Conservation (phyloP, 2,329 filamentous ascomycete species). For the Seiridium unicorne region DNA sequence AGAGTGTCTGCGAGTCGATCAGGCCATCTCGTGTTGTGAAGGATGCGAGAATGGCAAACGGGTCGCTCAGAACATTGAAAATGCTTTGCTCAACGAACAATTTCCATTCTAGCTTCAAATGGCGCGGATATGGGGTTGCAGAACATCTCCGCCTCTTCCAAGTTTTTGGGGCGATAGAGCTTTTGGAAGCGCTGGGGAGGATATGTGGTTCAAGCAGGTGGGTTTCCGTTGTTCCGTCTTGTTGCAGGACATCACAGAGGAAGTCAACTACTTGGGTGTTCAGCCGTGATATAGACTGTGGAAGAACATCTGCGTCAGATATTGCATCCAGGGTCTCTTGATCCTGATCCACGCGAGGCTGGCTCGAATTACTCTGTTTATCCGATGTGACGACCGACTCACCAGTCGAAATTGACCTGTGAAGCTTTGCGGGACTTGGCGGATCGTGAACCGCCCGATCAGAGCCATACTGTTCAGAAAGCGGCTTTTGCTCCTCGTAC, state of each 20-base stretch:
- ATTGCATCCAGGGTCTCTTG: constrained; percentile 18
- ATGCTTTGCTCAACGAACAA: constrained; percentile 63
- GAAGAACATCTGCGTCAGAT: constrained; percentile 36
- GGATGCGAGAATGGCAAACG: constrained; percentile 51
- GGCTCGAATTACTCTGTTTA: too few species aligned
- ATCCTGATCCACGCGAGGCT: constrained; percentile 4
- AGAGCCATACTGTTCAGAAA: background rate
- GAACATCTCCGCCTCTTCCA: constrained; percentile 25
- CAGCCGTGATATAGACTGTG: constrained; percentile 55
- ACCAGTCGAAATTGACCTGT: too few species aligned
- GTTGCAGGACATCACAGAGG: constrained; percentile 58
- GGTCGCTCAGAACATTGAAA: constrained; percentile 61
- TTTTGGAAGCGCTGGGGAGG: constrained; percentile 27
- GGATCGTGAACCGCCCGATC: too few species aligned
- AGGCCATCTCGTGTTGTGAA: constrained; percentile 53
- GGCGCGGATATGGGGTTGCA: constrained; percentile 22
- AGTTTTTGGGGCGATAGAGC: constrained; percentile 18
- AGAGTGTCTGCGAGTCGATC: constrained; percentile 60
- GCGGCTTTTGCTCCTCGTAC: constrained; percentile 7
- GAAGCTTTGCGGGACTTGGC: too few species aligned
- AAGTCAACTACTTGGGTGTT: constrained; percentile 57
- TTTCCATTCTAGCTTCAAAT: constrained; percentile 51
- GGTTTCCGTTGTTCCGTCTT: constrained; percentile 52
- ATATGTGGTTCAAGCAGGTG: constrained; percentile 42
- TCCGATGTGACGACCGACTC: too few species aligned